Base-by-base conservation (phyloP, 768 basidiomycete genomes). In the Serendipita vermifera region DNA sequence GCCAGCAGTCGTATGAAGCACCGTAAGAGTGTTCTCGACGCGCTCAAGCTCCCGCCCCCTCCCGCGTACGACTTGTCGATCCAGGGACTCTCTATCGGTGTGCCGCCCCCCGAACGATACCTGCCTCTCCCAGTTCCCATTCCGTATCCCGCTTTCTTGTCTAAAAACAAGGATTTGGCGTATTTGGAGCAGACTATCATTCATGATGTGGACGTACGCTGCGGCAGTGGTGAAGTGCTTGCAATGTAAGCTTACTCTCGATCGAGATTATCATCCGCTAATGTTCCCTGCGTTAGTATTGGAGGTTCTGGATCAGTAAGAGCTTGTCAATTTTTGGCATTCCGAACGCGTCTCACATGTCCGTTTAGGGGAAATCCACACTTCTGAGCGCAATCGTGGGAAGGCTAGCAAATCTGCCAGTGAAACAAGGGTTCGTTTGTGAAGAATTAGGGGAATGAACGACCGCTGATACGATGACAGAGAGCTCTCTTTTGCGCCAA, bases 221-320 rank as follows among this genome's bases (percentile, higher is more conserved):
- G 70, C 54, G 46, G 61, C 15, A 60, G 64, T 22, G 71, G 71
- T 7, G 69, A 72, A 57, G 64, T 72, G n/a, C 57, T 72, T 6
- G 71, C 70, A 3, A 68, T 71, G 70, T 69, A 56, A 58, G 69
- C 22, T 5, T 27, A 3, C 13, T n/a, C 29, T 2, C 33, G 15
- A 58, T 33, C n/a, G 40, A 17, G 2, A 1, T 27, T n/a, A n/a
- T 13, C 55, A 14, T 24, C 1, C 17, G 15, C 31, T 38, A 17
- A 55, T 11, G 26, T 62, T 15, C 53, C 29, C 5, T 27, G 17
- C 26, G 7, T 7, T 54, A 15, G 55, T 14, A 57, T 62, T 5
- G 57, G 59, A 15, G 61, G 61, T 3, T 33, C 36, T 2, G 55
- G 59, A 3, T 54, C 40, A 0, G 38, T 39, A 31, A n/a, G 13